Percentiles rank a stretch among this genome's conserved stretches.
These are phyloP conservation scores for Lichtheimia corymbifera DNA, from an alignment of 371 early-diverging fungal species.

Conservation along the genomic window DNA sequence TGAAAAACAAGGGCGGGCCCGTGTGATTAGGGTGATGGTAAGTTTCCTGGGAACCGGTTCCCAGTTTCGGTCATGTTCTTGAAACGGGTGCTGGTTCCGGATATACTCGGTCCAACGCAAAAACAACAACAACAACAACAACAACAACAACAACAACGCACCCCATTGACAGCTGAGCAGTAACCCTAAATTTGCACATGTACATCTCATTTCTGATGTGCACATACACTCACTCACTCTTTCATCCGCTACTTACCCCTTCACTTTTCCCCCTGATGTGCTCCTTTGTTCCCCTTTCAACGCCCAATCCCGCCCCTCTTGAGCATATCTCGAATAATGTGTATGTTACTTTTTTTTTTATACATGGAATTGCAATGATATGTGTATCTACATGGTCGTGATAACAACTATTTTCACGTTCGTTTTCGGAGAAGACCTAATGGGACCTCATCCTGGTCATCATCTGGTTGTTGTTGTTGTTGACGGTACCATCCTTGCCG, in stretches of 20 bases:
- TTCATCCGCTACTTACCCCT: background rate
- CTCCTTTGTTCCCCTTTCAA: background rate
- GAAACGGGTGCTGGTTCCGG: background rate
- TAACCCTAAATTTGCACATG: too few species aligned
- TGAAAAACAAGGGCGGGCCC: background rate
- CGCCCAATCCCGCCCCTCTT: too few species aligned
- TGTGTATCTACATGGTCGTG: too few species aligned
- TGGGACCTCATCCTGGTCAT: conserved; percentile 11
- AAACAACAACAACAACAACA: too few species aligned
- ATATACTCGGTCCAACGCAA: too few species aligned
- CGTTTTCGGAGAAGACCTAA: conserved; percentile 8
- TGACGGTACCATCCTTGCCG: background rate
- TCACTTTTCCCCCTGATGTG: background rate
- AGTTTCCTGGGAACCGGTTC: conserved; percentile 8
- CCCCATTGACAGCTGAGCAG: too few species aligned
- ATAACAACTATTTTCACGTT: background rate
- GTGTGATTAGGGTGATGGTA: conserved; percentile 8
- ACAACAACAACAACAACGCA: too few species aligned
- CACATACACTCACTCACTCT: background rate
- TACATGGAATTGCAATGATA: background rate
- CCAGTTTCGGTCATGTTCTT: conserved; percentile 4
- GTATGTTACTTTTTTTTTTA: conserved; percentile 6
- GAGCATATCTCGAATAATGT: too few species aligned
- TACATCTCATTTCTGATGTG: background rate
- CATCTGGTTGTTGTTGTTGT: background rate